phyloP scores from a whole-genome alignment of 441 rosid species.

The Brassica hybrid region DNA sequence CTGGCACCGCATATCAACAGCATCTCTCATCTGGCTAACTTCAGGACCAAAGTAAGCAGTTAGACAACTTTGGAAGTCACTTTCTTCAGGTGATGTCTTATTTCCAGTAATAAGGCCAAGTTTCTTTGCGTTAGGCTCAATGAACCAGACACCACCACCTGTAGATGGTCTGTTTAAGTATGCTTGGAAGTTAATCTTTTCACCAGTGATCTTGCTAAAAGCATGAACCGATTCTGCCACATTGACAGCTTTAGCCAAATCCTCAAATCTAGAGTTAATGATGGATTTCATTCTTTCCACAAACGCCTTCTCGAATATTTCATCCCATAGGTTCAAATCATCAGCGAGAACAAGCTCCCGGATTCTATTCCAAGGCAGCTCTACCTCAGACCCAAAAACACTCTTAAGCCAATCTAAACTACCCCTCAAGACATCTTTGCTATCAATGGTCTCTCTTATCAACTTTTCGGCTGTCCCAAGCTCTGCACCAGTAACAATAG shows the following conservation, averaged over 20 bases:
- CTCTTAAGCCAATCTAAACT: conserved; percentile 95
- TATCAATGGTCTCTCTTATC: conserved; percentile 83
- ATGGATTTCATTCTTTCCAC: conserved; percentile 84
- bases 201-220: conserved; percentile 55
- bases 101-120: conserved; percentile 48
- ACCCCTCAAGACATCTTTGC: conserved; percentile 82
- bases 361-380: conserved; percentile 94
- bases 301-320: conserved; percentile 96
- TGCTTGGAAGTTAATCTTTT: conserved; percentile 68
- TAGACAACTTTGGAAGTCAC: conserved; percentile 80
- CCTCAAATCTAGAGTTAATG: conserved; percentile 67
- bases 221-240: conserved; percentile 59
- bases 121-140: conserved; percentile 75
- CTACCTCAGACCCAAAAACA: conserved; percentile 95
- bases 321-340: conserved; percentile 95
- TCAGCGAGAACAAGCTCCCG: conserved; percentile 89
- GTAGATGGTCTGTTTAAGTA: conserved; percentile 84
- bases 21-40: conserved; percentile 85
- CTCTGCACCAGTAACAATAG: conserved; percentile 69
- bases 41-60: conserved; percentile 90
- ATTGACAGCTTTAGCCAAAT: conserved; percentile 62
- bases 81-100: conserved; percentile 63
- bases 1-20: conserved; percentile 77
- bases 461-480: conserved; percentile 83
- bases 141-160: conserved; percentile 97